Evolutionary conservation across 2,329 filamentous ascomycete species (phyloP).

Genomic region (Canariomyces notabilis): DNA sequence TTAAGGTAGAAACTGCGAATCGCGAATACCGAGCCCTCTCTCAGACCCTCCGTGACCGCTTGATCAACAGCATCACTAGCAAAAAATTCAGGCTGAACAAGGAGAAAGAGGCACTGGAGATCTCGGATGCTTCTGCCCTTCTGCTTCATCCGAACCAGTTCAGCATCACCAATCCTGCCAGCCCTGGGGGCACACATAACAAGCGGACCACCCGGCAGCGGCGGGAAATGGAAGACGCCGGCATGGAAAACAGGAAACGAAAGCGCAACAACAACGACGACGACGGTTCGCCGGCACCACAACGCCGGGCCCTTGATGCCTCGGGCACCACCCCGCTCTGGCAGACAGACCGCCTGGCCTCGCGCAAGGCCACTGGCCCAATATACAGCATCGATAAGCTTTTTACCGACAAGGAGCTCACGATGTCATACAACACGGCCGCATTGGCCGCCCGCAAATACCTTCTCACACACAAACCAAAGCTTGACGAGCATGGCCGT

Average conservation of each 20-base stretch:
- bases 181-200: constrained; percentile 57
- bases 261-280: constrained; percentile 58
- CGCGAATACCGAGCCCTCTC: constrained; percentile 57
- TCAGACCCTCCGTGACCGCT: constrained; percentile 58
- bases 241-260: constrained; percentile 55
- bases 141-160: constrained; percentile 65
- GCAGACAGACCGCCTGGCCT: constrained; percentile 55
- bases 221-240: constrained; percentile 55
- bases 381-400: constrained; percentile 65
- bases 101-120: constrained; percentile 64
- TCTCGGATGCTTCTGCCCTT: constrained; percentile 60
- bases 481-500: constrained; percentile 45
- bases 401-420: constrained; percentile 65
- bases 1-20: constrained; percentile 58
- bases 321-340: constrained; percentile 57
- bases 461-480: constrained; percentile 52
- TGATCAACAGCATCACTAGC: constrained; percentile 59
- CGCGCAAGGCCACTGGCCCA: constrained; percentile 52
- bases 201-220: constrained; percentile 60
- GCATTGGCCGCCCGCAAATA: constrained; percentile 59
- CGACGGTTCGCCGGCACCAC: constrained; percentile 58
- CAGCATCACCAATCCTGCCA: constrained; percentile 59
- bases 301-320: constrained; percentile 50
- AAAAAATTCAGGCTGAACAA: constrained; percentile 61
- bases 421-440: constrained; percentile 59